Evolutionary conservation across 371 early-diverging fungal genomes (phyloP), one percentile per base, ranked within the genome.

Genomic region (Parasitella parasitica): DNA sequence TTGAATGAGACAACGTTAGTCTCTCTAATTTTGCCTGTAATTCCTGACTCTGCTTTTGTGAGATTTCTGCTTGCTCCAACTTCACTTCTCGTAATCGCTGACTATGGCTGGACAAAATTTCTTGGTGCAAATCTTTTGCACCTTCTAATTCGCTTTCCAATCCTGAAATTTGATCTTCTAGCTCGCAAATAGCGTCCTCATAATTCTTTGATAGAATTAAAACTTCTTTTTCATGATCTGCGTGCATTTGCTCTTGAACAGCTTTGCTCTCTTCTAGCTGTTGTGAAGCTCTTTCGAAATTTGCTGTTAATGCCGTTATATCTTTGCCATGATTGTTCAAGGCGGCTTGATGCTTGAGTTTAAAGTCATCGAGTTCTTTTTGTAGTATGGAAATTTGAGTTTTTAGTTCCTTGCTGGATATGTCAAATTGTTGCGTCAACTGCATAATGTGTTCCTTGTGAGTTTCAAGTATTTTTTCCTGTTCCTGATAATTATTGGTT

Each of bases 181-280:
- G 61, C 34, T 73, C 67, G 15, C 54, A 49, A 1, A 48, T 37
- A 37, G 63, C 62, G 2, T 28, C 28, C 22, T 63, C 67, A 11
- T 67, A 36, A 4, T 54, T 22, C 16, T 57, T 54, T 18, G 63
- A 52, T 32, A 59, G 26, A 12, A 64, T 59, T 26, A 35, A 34
- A 6, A 36, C 50, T 3, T 63, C 61, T 16, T 57, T 32, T 2
- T 64, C 71, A 16, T 27, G 38, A 3, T 57, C 48, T 15, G 18
- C 6, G 1, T 30, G 20, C 4, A 39, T 6, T 20, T 18, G 22
- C 13, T 43, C 34, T 11, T 46, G 46, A 2, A 22, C 5, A 32
- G 20, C 2, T 34, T 57, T 56, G 13, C 16, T 13, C n/a, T 56
- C 7, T 9, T 56, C 41, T 20, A 56, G 16, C 26, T 59, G 52